Evolutionary conservation across 495 filamentous ascomycete genomes (phyloP), one percentile per base, ranked within the genome.

Genomic region (Glarea lozoyensis): DNA sequence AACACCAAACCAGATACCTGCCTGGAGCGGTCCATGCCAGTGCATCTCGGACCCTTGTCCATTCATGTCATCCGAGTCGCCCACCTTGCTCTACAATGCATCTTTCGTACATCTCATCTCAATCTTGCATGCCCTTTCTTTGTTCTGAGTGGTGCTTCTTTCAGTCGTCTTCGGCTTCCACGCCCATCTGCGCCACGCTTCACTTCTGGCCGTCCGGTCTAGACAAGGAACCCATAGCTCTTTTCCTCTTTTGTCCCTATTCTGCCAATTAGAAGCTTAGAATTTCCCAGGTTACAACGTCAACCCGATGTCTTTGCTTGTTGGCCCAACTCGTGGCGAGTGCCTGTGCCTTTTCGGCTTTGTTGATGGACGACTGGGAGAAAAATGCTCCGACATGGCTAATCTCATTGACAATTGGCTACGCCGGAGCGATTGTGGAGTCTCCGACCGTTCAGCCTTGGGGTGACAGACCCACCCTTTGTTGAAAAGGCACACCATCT

Each of bases 211-310:
- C n/a, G n/a, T n/a, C n/a, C n/a, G n/a, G n/a, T n/a, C n/a, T n/a
- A 10, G 6, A 31, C 48, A 2, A 20, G 48, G 48, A 43, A 29
- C 30, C 42, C 48, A 41, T 50, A 50, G 42, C 48, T 50, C 29
- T 50, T 50, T 46, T 46, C 48, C 42, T 50, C 37, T 50, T 50
- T 35, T 19, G 42, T n/a, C n/a, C n/a, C n/a, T n/a, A n/a, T n/a
- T n/a, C n/a, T n/a, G n/a, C n/a, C n/a, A n/a, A n/a, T n/a, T n/a
- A n/a, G n/a, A n/a, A n/a, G n/a, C n/a, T n/a, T n/a, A n/a, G n/a
- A n/a, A n/a, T n/a, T n/a, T n/a, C n/a, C n/a, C n/a, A n/a, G n/a
- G n/a, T n/a, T n/a, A n/a, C n/a, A n/a, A n/a, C n/a, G n/a, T n/a
- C n/a, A n/a, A n/a, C n/a, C n/a, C n/a, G n/a, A n/a, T n/a, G n/a